These are phyloP conservation scores for Citrullus mucosospermus DNA, from an alignment of 306 rosid genomes.

Conservation along the genomic window DNA sequence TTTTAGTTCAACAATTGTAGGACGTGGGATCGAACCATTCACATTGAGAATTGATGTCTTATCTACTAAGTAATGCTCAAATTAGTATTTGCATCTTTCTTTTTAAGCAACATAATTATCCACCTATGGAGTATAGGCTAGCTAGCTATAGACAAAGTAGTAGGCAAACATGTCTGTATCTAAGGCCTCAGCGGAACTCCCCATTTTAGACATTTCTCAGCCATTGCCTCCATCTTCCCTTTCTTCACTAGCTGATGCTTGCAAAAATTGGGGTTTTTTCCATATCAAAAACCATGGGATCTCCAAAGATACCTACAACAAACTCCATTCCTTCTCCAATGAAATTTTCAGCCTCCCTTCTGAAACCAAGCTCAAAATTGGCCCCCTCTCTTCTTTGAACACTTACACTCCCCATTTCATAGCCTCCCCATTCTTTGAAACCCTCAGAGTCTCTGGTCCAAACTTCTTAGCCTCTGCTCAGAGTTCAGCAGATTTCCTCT, in stretches of 20 bases:
- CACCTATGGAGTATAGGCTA: neutral
- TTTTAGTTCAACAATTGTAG: too few species aligned
- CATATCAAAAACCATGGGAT: slow-evolving; percentile 86
- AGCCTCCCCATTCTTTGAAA: slow-evolving; percentile 97
- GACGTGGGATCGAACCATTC: too few species aligned
- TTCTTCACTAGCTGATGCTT: slow-evolving; percentile 48
- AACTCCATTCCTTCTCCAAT: slow-evolving; percentile 39
- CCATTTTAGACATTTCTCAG: slow-evolving; percentile 68
- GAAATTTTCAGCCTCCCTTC: slow-evolving; percentile 55
- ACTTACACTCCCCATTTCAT: slow-evolving; percentile 86
- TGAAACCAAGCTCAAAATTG: slow-evolving; percentile 73
- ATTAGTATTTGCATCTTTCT: neutral
- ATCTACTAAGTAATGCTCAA: too few species aligned
- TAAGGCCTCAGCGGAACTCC: slow-evolving; percentile 48
- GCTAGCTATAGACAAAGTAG: neutral
- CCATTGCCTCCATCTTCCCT: slow-evolving; percentile 45
- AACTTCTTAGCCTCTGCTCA: slow-evolving; percentile 65
- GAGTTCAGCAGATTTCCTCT: slow-evolving; percentile 45
- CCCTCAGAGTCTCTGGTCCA: slow-evolving; percentile 77
- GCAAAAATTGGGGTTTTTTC: slow-evolving; percentile 89
- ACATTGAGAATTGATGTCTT: too few species aligned
- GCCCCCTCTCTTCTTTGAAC: slow-evolving; percentile 68
- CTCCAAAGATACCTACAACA: slow-evolving; percentile 55
- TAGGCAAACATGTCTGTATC: slow-evolving; percentile 38
- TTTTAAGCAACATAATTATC: neutral